These are phyloP conservation scores for Carpinus viminea DNA, from an alignment of 306 rosid species.

Conservation along the genomic window DNA sequence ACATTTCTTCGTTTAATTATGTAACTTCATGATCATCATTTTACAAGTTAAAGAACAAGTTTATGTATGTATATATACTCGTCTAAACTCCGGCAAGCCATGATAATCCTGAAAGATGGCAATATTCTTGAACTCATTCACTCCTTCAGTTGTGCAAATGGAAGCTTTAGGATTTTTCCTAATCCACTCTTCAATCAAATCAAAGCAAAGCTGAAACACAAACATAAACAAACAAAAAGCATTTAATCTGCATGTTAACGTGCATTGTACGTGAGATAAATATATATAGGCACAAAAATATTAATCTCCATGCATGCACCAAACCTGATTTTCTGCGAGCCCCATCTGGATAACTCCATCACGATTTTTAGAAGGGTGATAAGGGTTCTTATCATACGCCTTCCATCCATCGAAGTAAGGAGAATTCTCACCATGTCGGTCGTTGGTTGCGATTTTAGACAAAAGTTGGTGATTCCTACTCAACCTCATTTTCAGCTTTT, in stretches of 20 bases:
- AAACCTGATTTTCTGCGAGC: constrained; percentile 91
- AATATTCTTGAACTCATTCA: constrained; percentile 55
- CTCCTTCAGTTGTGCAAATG: constrained; percentile 74
- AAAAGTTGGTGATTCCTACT: constrained; percentile 38
- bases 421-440: constrained; percentile 75
- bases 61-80: constrained; percentile 36
- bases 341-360: constrained; percentile 92
- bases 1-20: background rate
- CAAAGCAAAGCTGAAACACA: constrained; percentile 56
- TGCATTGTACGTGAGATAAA: background rate
- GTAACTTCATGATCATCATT: background rate
- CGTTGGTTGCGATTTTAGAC: constrained; percentile 74
- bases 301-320: too few relatives aligned
- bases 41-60: background rate
- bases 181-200: constrained; percentile 69
- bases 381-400: constrained; percentile 79
- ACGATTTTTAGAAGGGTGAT: constrained; percentile 60
- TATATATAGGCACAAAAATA: background rate
- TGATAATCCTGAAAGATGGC: constrained; percentile 88
- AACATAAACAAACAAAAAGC: background rate
- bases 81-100: constrained; percentile 70
- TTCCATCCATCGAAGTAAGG: constrained; percentile 91
- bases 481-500: constrained; percentile 26
- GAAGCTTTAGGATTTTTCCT: constrained; percentile 71
- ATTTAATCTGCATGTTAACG: background rate